phyloP scores from a whole-genome alignment of 2,329 filamentous ascomycete species.

The Fusarium sp. region DNA sequence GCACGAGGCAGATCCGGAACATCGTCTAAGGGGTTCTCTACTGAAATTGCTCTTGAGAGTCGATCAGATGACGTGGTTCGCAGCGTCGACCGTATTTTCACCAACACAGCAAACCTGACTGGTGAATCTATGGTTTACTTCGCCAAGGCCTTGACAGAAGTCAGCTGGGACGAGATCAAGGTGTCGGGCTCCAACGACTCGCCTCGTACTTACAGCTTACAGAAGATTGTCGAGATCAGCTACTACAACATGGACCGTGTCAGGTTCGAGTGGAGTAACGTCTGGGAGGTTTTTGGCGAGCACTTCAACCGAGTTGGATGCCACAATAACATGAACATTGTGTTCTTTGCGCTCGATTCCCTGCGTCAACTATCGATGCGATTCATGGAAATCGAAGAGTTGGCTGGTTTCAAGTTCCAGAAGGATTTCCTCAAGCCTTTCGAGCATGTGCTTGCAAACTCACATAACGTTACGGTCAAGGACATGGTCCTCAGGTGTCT shows the following conservation, averaged over 20 bases:
- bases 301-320: constrained; percentile 99
- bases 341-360: constrained; percentile 97
- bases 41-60: constrained; percentile 90
- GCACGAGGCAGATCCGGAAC: constrained; percentile 66
- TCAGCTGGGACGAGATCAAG: constrained; percentile 99
- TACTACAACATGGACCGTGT: constrained; percentile 99
- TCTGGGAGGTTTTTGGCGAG: constrained; percentile 97
- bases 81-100: constrained; percentile 95
- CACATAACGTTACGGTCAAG: constrained; percentile 90
- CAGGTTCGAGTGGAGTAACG: constrained; percentile 97
- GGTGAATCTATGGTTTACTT: constrained; percentile 97
- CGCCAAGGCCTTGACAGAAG: constrained; percentile 89
- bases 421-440: constrained; percentile 99
- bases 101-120: constrained; percentile 91
- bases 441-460: constrained; percentile 96
- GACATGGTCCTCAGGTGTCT: constrained; percentile 96
- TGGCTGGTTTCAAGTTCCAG: constrained; percentile 99
- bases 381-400: constrained; percentile 97
- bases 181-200: constrained; percentile 96
- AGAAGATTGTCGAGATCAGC: constrained; percentile 98
- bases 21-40: constrained; percentile 74
- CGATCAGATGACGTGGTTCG: constrained; percentile 94
- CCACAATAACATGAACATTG: constrained; percentile 94
- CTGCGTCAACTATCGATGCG: constrained; percentile 96
- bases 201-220: constrained; percentile 94